A percentile compares a stretch with the other conserved stretches of the same genome.
Conservation (phyloP, 352 stramenopile species). For the Globisporangium nodosum region DNA sequence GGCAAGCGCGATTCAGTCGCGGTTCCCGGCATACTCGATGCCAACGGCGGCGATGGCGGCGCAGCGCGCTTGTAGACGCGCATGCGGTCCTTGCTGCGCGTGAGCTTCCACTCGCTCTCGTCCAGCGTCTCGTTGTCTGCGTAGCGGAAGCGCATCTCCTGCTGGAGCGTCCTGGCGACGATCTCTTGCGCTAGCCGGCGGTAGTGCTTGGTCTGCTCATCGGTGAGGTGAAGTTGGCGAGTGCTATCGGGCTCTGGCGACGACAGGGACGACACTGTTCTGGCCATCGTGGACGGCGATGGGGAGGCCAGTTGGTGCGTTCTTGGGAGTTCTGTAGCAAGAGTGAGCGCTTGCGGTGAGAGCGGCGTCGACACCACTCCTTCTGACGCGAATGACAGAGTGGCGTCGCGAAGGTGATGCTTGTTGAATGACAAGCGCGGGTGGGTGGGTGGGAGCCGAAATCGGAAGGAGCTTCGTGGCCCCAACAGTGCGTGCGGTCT, state of each 20-base stretch:
- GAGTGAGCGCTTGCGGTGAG: too few relatives aligned
- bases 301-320: too few relatives aligned
- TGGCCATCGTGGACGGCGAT: background rate
- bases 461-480: too few relatives aligned
- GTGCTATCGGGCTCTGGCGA: background rate
- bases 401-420: too few relatives aligned
- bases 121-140: conserved; percentile 11
- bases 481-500: too few relatives aligned
- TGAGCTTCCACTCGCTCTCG: conserved; percentile 26
- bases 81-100: conserved; percentile 27
- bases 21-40: background rate
- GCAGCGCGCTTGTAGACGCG: conserved; percentile 28
- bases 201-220: conserved; percentile 25
- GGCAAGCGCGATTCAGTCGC: conserved; percentile 14
- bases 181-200: conserved; percentile 30
- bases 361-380: too few relatives aligned
- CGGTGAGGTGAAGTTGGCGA: conserved; percentile 16
- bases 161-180: conserved; percentile 35
- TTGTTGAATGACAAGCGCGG: too few relatives aligned
- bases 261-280: background rate
- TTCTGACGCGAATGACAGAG: too few relatives aligned
- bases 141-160: conserved; percentile 30
- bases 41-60: background rate
- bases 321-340: too few relatives aligned
- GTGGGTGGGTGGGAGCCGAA: too few relatives aligned